phyloP scores from a whole-genome alignment of 129 eudicot species.

The Tanacetum coccineum region DNA sequence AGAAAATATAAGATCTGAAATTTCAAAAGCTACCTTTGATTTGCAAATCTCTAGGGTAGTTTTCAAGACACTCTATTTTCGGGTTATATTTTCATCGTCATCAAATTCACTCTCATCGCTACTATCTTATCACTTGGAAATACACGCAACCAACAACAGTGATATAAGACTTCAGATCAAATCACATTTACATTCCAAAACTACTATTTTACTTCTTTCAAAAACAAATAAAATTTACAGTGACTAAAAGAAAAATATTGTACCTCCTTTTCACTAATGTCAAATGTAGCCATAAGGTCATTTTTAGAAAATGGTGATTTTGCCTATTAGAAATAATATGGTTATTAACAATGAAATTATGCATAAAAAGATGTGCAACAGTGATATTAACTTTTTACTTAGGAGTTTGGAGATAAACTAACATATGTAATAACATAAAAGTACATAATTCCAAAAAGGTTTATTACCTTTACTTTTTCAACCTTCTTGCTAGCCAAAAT shows the following conservation, averaged over 20 bases:
- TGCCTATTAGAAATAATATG: slow-evolving; percentile 28
- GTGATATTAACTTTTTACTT: no score
- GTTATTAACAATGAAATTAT: not conserved
- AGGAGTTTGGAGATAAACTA: no score
- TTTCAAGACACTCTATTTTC: no score
- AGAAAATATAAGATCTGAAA: no score
- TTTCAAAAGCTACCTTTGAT: no score
- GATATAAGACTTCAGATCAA: no score
- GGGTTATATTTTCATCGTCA: no score
- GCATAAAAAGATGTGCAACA: not conserved
- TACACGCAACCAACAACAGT: slow-evolving; percentile 6
- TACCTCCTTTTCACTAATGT: no score
- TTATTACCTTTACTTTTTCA: slow-evolving; percentile 68
- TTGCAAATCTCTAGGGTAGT: no score
- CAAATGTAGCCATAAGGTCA: slow-evolving; percentile 98
- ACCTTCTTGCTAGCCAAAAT: slow-evolving; percentile 70
- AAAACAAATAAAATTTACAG: not conserved
- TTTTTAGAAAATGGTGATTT: slow-evolving; percentile 40
- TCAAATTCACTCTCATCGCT: no score
- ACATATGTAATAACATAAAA: not conserved
- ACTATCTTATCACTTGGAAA: slow-evolving; percentile 45
- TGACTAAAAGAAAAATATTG: no score
- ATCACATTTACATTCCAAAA: not conserved
- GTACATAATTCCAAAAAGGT: not conserved
- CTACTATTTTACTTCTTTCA: not conserved